Evolutionary conservation across 148 eudicot species (phyloP).

Genomic region (Silene conica): DNA sequence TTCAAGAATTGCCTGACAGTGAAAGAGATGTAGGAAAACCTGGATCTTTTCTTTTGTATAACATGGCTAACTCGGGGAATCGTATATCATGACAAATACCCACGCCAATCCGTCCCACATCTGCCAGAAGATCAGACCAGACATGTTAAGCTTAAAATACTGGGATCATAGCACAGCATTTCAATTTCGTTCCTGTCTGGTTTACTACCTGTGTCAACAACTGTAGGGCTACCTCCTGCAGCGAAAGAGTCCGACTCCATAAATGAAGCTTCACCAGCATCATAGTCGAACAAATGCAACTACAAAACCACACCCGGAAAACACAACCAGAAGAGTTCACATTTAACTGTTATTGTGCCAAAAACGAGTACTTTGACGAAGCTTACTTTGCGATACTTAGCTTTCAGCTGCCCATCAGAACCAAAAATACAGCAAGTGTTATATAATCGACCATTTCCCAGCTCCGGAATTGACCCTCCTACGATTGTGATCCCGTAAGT

Average conservation of each 20-base stretch:
- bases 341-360: not conserved
- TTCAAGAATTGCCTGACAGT: not conserved
- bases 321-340: not conserved
- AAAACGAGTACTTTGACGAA: not conserved
- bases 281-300: constrained; percentile 54
- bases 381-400: constrained; percentile 55
- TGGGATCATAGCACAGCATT: too few relatives aligned
- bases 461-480: constrained; percentile 52
- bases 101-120: constrained; percentile 45
- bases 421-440: constrained; percentile 58
- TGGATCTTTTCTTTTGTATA: constrained; percentile 46
- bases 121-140: constrained; percentile 21
- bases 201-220: constrained; percentile 36
- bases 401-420: constrained; percentile 45
- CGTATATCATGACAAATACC: constrained; percentile 62
- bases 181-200: too few relatives aligned
- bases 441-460: constrained; percentile 30
- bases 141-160: not conserved
- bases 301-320: constrained; percentile 9
- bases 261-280: constrained; percentile 37
- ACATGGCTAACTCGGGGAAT: constrained; percentile 55
- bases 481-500: constrained; percentile 34
- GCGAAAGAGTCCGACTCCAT: constrained; percentile 43
- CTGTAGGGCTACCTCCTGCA: constrained; percentile 51
- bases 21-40: not conserved